Evolutionary conservation across 805 yeast species (phyloP).

Genomic region (Tanozyma kutaoensis): DNA sequence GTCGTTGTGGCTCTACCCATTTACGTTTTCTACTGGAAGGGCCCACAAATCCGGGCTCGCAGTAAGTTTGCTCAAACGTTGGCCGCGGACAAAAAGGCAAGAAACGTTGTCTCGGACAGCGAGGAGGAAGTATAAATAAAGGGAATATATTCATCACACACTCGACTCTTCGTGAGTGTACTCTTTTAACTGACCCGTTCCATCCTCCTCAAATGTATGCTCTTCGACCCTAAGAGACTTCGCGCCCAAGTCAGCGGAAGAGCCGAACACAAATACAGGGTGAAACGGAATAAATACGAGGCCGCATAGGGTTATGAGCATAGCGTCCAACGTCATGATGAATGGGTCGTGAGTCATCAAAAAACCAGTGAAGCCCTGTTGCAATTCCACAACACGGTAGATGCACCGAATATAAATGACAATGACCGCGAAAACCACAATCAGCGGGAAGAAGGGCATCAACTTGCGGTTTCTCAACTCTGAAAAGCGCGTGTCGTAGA

Average conservation of each 20-base stretch:
- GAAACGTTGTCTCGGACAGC: slow-evolving; percentile 3
- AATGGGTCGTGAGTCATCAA: slow-evolving; percentile 36
- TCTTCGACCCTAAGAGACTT: too few species aligned
- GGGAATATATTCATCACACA: too few species aligned
- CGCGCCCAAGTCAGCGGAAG: too few species aligned
- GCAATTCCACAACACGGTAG: background rate
- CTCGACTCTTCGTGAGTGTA: too few species aligned
- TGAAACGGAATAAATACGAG: slow-evolving; percentile 30
- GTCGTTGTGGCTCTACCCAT: slow-evolving; percentile 20
- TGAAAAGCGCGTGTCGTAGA: slow-evolving; percentile 21
- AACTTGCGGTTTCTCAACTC: slow-evolving; percentile 17
- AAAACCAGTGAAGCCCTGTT: slow-evolving; percentile 50
- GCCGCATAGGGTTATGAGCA: slow-evolving; percentile 23
- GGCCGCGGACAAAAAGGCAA: slow-evolving; percentile 12
- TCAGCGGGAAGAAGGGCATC: slow-evolving; percentile 12
- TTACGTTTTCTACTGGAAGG: slow-evolving; percentile 26
- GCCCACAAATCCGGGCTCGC: slow-evolving; percentile 18
- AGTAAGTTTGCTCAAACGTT: slow-evolving; percentile 24
- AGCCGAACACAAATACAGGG: slow-evolving; percentile 50
- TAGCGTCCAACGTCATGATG: slow-evolving; percentile 29
- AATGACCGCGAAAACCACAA: background rate
- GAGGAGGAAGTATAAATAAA: slow-evolving; percentile 2
- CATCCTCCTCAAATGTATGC: too few species aligned
- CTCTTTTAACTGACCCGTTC: too few species aligned
- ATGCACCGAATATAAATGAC: background rate